These are phyloP conservation scores for Keithomyces neogunnii DNA, from an alignment of 2,329 filamentous ascomycete genomes.

Conservation along the genomic window DNA sequence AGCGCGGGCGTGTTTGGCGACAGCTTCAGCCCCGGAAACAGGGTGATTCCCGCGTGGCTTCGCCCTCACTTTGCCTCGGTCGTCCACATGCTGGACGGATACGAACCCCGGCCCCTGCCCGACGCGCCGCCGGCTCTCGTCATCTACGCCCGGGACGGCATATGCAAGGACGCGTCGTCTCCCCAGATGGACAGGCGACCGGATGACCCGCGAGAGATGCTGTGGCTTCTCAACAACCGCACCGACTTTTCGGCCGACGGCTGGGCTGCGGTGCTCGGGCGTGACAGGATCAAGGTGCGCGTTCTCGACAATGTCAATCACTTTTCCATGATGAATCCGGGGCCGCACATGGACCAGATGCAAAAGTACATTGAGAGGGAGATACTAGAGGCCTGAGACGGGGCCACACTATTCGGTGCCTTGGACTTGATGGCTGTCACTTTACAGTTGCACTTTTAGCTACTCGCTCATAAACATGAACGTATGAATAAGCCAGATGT, in stretches of 20 bases:
- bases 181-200: constrained; percentile 32
- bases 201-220: constrained; percentile 50
- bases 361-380: too few relatives aligned
- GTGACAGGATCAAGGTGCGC: constrained; percentile 61
- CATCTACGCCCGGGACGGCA: constrained; percentile 67
- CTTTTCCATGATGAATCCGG: constrained; percentile 59
- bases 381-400: too few relatives aligned
- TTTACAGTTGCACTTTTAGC: too few relatives aligned
- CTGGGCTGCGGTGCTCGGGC: constrained; percentile 18
- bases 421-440: too few relatives aligned
- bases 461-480: too few relatives aligned
- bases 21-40: constrained; percentile 53
- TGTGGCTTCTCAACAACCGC: constrained; percentile 66
- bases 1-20: constrained; percentile 65
- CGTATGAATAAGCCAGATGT: too few relatives aligned
- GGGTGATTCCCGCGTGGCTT: constrained; percentile 61
- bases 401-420: too few relatives aligned
- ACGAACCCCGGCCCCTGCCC: constrained; percentile 56
- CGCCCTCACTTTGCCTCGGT: constrained; percentile 64
- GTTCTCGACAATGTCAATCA: constrained; percentile 62
- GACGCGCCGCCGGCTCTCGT: constrained; percentile 52
- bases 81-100: constrained; percentile 59
- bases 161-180: constrained; percentile 53
- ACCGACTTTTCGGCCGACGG: constrained; percentile 47
- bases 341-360: too few relatives aligned